These are phyloP conservation scores for Fusarium metavorans DNA, from an alignment of 2,329 filamentous ascomycete genomes.

Conservation along the genomic window DNA sequence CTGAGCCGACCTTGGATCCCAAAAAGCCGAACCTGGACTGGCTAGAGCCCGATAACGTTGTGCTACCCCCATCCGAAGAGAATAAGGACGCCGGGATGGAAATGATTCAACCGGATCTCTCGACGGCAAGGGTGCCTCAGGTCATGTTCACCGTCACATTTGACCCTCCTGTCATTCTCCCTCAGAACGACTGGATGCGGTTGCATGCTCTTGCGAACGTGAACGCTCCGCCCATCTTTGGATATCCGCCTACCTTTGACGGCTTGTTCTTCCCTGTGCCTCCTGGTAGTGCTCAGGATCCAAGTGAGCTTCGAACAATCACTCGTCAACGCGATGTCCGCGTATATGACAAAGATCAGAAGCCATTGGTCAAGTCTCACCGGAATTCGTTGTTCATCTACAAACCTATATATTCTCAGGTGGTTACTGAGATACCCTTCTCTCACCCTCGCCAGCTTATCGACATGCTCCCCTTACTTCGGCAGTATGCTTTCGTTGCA, in stretches of 20 bases:
- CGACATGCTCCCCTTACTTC: constrained; percentile 76
- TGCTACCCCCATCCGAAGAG: constrained; percentile 62
- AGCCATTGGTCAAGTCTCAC: constrained; percentile 54
- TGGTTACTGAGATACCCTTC: constrained; percentile 77
- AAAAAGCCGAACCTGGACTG: constrained; percentile 71
- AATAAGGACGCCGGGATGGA: constrained; percentile 65
- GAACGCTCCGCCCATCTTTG: constrained; percentile 52
- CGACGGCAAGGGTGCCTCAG: constrained; percentile 70
- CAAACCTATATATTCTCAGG: constrained; percentile 78
- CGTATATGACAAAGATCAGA: constrained; percentile 51
- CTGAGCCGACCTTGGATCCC: constrained; percentile 56
- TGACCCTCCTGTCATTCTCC: constrained; percentile 79
- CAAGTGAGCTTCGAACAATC: constrained; percentile 69
- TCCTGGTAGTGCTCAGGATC: constrained; percentile 62
- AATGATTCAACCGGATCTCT: constrained; percentile 60
- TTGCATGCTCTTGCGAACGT: constrained; percentile 70
- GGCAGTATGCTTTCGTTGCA: constrained; percentile 80
- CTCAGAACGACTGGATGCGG: constrained; percentile 71
- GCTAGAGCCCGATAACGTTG: constrained; percentile 77
- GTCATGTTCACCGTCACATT: constrained; percentile 81
- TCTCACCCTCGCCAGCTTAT: constrained; percentile 82
- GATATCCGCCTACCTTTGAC: constrained; percentile 65
- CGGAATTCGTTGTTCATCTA: constrained; percentile 75
- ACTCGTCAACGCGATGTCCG: constrained; percentile 60
- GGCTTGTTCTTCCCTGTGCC: constrained; percentile 67